These are phyloP conservation scores for Brassica hybrid DNA, from an alignment of 441 rosid species.

Conservation along the genomic window DNA sequence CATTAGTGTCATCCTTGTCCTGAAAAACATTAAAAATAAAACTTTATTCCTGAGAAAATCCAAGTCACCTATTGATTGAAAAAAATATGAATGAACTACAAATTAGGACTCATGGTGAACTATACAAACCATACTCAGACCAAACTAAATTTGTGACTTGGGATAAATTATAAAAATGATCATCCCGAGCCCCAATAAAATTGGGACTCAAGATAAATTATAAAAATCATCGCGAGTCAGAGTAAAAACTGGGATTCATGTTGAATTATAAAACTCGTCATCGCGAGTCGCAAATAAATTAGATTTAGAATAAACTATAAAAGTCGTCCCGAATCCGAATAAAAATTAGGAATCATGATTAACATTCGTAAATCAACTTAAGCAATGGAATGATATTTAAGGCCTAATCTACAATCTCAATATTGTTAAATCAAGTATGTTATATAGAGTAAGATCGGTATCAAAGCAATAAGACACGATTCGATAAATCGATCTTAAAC, in stretches of 20 bases:
- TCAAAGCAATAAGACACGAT: neutral
- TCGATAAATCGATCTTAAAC: neutral
- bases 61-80: neutral
- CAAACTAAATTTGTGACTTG: neutral
- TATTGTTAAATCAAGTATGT: slow-evolving; percentile 16
- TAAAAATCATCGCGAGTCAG: neutral
- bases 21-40: slow-evolving; percentile 1
- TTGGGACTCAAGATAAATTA: neutral
- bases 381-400: neutral
- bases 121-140: neutral
- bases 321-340: neutral
- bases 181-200: neutral
- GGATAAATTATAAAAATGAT: neutral
- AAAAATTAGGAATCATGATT: neutral
- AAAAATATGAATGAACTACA: neutral
- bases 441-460: slow-evolving; percentile 5
- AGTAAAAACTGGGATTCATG: neutral
- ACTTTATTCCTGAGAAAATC: neutral
- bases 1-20: slow-evolving; percentile 29
- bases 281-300: neutral
- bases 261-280: neutral
- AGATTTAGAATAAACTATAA: neutral
- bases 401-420: slow-evolving; percentile 4
- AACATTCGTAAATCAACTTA: too few species aligned
- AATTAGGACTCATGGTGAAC: neutral